Conservation (phyloP, 2,329 filamentous ascomycete genomes). For the Immersiporthe knoxdaviesiana region DNA sequence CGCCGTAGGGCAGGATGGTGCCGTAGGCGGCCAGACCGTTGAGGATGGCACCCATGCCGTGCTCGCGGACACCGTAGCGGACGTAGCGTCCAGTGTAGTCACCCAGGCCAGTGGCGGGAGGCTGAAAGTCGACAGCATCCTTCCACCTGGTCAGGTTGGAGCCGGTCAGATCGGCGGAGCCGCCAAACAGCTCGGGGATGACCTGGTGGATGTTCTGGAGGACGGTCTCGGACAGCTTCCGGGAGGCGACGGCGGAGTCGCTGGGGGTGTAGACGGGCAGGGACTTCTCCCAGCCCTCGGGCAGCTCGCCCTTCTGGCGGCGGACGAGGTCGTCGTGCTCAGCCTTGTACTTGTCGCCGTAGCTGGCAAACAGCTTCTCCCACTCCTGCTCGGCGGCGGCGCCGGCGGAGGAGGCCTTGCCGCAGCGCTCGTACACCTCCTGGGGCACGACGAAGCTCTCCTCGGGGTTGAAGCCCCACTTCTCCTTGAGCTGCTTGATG, state of each 20-base stretch:
- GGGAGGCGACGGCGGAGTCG: constrained; percentile 84
- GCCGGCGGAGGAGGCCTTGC: constrained; percentile 82
- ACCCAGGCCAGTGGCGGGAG: constrained; percentile 80
- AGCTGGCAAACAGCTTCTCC: constrained; percentile 91
- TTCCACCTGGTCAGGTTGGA: constrained; percentile 99
- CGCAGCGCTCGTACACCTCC: constrained; percentile 89
- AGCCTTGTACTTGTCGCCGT: constrained; percentile 74
- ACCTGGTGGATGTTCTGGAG: constrained; percentile 82
- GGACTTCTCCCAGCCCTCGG: constrained; percentile 93
- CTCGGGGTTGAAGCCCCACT: constrained; percentile 95
- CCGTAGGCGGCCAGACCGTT: constrained; percentile 96
- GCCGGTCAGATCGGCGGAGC: constrained; percentile 95
- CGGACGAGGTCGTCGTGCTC: constrained; percentile 82
- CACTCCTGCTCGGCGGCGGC: constrained; percentile 91
- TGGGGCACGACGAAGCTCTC: constrained; percentile 92
- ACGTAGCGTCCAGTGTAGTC: constrained; percentile 91
- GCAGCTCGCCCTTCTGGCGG: constrained; percentile 80
- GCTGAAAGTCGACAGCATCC: constrained; percentile 96
- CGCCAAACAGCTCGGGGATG: constrained; percentile 90
- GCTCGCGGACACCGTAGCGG: constrained; percentile 89
- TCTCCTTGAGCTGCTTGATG: constrained; percentile 88
- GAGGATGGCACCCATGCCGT: constrained; percentile 89
- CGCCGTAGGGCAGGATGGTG: constrained; percentile 88
- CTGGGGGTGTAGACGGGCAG: constrained; percentile 88
- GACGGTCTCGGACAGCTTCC: constrained; percentile 95